phyloP scores from a whole-genome alignment of 2,329 filamentous ascomycete species.

The Xylariales sp. region DNA sequence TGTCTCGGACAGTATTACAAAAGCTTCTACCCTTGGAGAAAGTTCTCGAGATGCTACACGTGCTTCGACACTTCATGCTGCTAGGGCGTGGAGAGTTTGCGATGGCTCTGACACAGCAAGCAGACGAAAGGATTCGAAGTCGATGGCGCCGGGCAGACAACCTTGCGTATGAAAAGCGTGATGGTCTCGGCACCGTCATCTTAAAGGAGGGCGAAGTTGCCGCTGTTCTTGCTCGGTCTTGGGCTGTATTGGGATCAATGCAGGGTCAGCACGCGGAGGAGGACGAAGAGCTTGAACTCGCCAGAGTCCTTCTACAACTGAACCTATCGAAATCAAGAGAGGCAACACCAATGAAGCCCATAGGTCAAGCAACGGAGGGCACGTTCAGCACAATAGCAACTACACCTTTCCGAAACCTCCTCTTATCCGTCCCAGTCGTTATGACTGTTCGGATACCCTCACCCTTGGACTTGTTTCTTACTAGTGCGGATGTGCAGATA shows the following conservation, averaged over 20 bases:
- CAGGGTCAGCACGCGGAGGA: slow-evolving; percentile 68
- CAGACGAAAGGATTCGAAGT: slow-evolving; percentile 72
- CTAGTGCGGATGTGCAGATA: slow-evolving; percentile 65
- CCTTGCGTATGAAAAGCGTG: slow-evolving; percentile 51
- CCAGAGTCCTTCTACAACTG: slow-evolving; percentile 70
- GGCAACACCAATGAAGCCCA: slow-evolving; percentile 32
- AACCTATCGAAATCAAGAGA: slow-evolving; percentile 49
- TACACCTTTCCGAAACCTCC: slow-evolving; percentile 70
- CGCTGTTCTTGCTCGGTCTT: slow-evolving; percentile 70
- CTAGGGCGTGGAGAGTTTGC: slow-evolving; percentile 89
- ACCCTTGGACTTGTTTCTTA: slow-evolving; percentile 83
- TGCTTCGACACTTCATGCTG: slow-evolving; percentile 83
- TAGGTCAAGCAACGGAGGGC: slow-evolving; percentile 25
- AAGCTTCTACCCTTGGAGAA: slow-evolving; percentile 72
- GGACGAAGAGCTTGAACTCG: slow-evolving; percentile 77
- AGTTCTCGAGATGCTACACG: slow-evolving; percentile 70
- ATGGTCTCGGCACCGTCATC: slow-evolving; percentile 56
- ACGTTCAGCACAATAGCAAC: slow-evolving; percentile 33
- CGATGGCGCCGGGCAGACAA: slow-evolving; percentile 64
- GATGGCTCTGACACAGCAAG: slow-evolving; percentile 77
- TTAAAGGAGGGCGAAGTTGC: slow-evolving; percentile 86
- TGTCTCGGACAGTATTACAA: slow-evolving; percentile 80
- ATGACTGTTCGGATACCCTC: slow-evolving; percentile 70
- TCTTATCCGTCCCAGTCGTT: slow-evolving; percentile 71
- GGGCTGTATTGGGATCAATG: slow-evolving; percentile 73